Evolutionary conservation across 2,329 filamentous ascomycete species (phyloP), one percentile per base, ranked within the genome.

Genomic region (Fusarium sp.): DNA sequence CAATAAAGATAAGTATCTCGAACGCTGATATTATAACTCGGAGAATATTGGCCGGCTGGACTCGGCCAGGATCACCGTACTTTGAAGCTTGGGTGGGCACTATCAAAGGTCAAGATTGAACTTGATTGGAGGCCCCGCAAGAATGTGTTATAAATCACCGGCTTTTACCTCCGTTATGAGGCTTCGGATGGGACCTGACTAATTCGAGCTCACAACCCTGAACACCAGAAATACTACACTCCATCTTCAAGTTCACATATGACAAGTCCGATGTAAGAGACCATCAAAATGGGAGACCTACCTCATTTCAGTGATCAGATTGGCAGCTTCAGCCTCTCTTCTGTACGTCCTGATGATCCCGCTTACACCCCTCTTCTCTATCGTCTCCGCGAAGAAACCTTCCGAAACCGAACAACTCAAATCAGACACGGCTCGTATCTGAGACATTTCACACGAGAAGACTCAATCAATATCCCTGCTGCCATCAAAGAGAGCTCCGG

Each of bases 291-390:
- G 62, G 46, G 53, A 20, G 45, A 60, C 4, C 23, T 53, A 5
- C 36, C 53, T 8, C 52, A 60, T 13, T 12, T 60, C 8, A 51
- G 65, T 26, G 62, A 70, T 18, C 15, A 34, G 4, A 70, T 69
- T 1, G 67, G 67, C 26, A 67, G 34, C 8, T 69, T 69, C 8
- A 46, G 28, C 34, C 46, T 69, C 12, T 70, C 53, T 2, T 64
- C 67, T 6, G 37, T 69, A 4, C 30, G 53, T 18, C 31, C 62
- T 4, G 57, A 57, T 8, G 57, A 56, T 16, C 62, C 67, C 8
- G 67, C 67, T 33, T 70, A 64, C 45, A 69, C 67, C 16, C 67
- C 67, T 16, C 67, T 69, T 53, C 62, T 69, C 12, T 69, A 70
- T 6, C 59, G 67, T 31, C 54, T 64, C 2, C 62, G 67, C 3